Evolutionary conservation across 106 monocot species (phyloP).

Genomic region (Amphibolis antarctica): DNA sequence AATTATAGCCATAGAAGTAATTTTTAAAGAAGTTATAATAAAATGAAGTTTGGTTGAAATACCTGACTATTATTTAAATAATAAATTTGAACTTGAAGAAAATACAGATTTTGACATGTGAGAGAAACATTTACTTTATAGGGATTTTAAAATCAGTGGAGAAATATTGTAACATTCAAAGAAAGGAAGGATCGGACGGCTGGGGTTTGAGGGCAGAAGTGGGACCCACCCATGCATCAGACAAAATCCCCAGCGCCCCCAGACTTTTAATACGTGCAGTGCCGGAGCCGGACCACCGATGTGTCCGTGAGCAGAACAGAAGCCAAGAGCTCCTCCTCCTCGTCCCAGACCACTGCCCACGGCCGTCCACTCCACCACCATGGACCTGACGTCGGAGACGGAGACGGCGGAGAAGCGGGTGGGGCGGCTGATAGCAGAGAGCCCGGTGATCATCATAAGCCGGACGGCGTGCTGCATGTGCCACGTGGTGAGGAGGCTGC

Average conservation of each 20-base stretch:
- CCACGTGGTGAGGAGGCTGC: conserved; percentile 22
- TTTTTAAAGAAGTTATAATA: too few species aligned
- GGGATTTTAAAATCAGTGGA: too few species aligned
- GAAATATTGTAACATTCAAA: too few species aligned
- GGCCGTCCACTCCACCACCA: not conserved
- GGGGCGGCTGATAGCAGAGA: conserved; percentile 18
- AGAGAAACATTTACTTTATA: too few species aligned
- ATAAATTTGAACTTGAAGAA: too few species aligned
- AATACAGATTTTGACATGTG: too few species aligned
- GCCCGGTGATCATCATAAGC: conserved; percentile 15
- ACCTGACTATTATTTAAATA: too few species aligned
- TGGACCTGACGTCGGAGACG: conserved; percentile 1
- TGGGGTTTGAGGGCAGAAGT: not conserved
- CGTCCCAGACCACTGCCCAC: not conserved
- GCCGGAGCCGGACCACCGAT: not conserved
- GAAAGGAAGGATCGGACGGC: not conserved
- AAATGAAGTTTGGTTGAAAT: too few species aligned
- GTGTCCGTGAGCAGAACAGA: not conserved
- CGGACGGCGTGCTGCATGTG: conserved; percentile 23
- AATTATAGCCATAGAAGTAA: too few species aligned
- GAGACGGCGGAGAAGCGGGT: conserved; percentile 6
- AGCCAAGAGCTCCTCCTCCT: not conserved
- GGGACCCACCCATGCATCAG: too few species aligned
- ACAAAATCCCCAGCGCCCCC: not conserved
- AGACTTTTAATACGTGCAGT: not conserved